phyloP scores from a whole-genome alignment of 768 basidiomycete genomes.

The Hygrocybe coccinea region DNA sequence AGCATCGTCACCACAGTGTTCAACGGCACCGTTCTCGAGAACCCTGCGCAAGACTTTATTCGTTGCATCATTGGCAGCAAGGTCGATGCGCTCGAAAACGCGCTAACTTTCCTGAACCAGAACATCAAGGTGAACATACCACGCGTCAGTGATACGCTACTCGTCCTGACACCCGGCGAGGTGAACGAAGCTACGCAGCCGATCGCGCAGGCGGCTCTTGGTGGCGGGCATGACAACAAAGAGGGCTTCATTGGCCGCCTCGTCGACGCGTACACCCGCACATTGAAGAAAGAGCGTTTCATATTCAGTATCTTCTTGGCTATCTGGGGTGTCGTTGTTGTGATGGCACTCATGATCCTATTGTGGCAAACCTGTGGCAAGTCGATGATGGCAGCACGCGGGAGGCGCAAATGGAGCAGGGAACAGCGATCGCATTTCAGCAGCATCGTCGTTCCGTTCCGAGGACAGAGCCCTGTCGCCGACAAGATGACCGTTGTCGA shows the following conservation, averaged over 20 bases:
- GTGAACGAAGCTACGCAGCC: conserved; percentile 75
- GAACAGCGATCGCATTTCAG: conserved; percentile 50
- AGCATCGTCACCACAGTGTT: conserved; percentile 72
- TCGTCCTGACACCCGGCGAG: conserved; percentile 67
- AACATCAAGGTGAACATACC: conserved; percentile 82
- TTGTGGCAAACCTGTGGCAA: conserved; percentile 68
- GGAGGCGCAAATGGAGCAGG: conserved; percentile 45
- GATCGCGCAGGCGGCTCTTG: conserved; percentile 79
- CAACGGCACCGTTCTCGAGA: conserved; percentile 76
- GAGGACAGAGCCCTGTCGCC: conserved; percentile 7
- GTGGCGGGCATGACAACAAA: conserved; percentile 46
- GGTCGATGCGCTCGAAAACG: conserved; percentile 78
- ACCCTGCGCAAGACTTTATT: conserved; percentile 81
- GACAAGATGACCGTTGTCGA: conserved; percentile 27
- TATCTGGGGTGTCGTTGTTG: conserved; percentile 77
- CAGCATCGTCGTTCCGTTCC: conserved; percentile 38
- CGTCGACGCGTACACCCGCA: conserved; percentile 64
- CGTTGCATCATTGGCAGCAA: conserved; percentile 90
- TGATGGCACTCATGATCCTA: conserved; percentile 69
- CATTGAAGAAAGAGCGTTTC: conserved; percentile 74
- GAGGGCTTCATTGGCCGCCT: conserved; percentile 68
- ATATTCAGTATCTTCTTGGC: conserved; percentile 81
- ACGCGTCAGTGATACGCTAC: conserved; percentile 64
- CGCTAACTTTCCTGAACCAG: conserved; percentile 85
- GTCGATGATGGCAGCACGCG: conserved; percentile 42